Evolutionary conservation across 2,329 filamentous ascomycete species (phyloP).

Genomic region (Botryosphaeria dothidea): DNA sequence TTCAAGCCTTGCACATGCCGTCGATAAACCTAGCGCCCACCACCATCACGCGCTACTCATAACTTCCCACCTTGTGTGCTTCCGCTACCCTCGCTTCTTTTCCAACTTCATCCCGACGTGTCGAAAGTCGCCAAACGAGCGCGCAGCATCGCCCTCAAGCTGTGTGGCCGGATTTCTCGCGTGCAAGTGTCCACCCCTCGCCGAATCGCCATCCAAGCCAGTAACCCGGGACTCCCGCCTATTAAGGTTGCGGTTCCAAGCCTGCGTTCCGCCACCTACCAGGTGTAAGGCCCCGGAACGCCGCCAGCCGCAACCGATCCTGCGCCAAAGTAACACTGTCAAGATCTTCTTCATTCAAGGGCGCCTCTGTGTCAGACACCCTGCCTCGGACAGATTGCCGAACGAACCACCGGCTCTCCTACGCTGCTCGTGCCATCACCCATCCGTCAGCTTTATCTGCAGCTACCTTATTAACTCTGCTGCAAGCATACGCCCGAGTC

Average conservation of each 20-base stretch:
- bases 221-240: background rate
- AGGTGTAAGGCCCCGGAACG: background rate
- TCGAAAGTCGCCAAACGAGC: too few species aligned
- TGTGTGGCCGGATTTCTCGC: background rate
- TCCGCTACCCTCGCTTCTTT: background rate
- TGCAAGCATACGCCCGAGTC: background rate
- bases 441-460: background rate
- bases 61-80: background rate
- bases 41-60: background rate
- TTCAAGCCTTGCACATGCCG: conserved; percentile 8
- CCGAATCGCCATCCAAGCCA: background rate
- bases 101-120: background rate
- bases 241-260: conserved; percentile 11
- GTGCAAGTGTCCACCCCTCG: background rate
- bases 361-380: background rate
- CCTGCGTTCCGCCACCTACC: conserved; percentile 3
- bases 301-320: background rate
- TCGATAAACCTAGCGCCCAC: background rate
- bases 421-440: background rate
- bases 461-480: background rate
- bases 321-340: background rate
- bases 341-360: background rate
- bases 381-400: background rate
- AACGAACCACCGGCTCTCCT: background rate
- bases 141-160: background rate